Percentiles rank a stretch among this genome's conserved stretches.
Evolutionary conservation across 768 basidiomycete genomes (phyloP).

Genomic region (Neoboletus magnificus): DNA sequence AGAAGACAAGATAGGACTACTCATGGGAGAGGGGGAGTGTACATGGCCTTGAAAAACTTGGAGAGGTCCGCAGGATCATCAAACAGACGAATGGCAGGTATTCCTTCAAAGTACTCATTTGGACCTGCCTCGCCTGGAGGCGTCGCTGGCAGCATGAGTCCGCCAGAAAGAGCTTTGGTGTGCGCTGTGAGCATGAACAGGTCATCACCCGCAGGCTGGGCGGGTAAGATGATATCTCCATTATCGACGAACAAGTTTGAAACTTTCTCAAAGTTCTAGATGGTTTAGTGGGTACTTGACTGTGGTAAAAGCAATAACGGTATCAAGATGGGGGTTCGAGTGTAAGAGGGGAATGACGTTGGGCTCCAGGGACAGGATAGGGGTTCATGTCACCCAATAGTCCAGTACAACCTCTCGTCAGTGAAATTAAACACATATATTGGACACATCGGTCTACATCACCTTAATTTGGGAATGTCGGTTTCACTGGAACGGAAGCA

Average conservation of each 20-base stretch:
- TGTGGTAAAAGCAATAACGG: background rate
- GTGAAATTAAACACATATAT: too few species aligned
- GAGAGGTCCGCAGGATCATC: background rate
- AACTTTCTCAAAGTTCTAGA: background rate
- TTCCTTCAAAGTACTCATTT: background rate
- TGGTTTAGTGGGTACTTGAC: background rate
- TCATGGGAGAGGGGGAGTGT: background rate
- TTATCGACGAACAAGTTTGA: background rate
- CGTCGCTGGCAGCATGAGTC: too few species aligned
- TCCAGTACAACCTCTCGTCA: too few species aligned
- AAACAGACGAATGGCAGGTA: background rate
- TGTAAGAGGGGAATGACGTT: background rate
- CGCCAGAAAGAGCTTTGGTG: background rate
- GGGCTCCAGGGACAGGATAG: background rate
- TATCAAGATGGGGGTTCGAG: background rate
- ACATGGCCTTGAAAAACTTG: background rate
- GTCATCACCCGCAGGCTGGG: background rate
- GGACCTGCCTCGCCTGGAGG: background rate
- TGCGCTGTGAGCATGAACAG: background rate
- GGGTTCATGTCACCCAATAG: background rate
- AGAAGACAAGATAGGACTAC: background rate
- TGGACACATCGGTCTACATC: too few species aligned
- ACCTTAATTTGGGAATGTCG: too few species aligned
- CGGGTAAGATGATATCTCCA: background rate
- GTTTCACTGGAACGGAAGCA: too few species aligned